Evolutionary conservation across 192 early-diverging fungal species (phyloP), one percentile per base, ranked within the genome.

Genomic region (Coemansia sp.): DNA sequence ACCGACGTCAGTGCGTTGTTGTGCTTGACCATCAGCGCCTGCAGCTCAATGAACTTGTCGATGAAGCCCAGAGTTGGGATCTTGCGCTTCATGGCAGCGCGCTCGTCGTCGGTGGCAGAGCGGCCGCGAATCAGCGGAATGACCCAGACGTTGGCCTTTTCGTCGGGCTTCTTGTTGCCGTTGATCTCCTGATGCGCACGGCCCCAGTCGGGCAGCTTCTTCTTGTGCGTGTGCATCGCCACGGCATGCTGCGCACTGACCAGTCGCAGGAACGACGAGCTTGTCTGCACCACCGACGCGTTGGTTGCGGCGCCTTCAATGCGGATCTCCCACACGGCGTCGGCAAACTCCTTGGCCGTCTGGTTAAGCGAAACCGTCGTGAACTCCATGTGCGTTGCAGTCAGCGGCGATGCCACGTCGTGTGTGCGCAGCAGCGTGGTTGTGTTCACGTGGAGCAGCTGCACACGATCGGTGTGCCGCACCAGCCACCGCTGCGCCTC

Each of bases 101-200:
- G 49, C 41, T 74, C 69, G 26, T 62, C 76, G 3, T 66, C 42
- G 8, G 73, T 58, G 12, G 70, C 87, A 72, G 90, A 86, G 71
- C 83, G 91, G 63, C 90, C 91, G 32, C 84, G 68, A 56, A 99
- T 90, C 16, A 88, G 84, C 22, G 94, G 86, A n/a, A 91, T 84
- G 52, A 86, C 79, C 95, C 95, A 99, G 46, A 85, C 59, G 69
- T 92, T 93, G 51, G 74, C 71, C 61, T 85, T 84, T 21, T 95
- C 91, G 2, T 76, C 58, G 41, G 85, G 61, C n/a, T 95, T 93
- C 80, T 99, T 99, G 84, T 97, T 96, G 36, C 98, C 98, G 83
- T 98, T 99, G 58, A 98, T 85, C 65, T 99, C 95, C 67, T 94
- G 90, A 72, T 92, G 91, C 32, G 74, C 84, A 63, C 88, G 91